phyloP scores from a whole-genome alignment of 129 eudicot species.

The Ambrosia trifida region DNA sequence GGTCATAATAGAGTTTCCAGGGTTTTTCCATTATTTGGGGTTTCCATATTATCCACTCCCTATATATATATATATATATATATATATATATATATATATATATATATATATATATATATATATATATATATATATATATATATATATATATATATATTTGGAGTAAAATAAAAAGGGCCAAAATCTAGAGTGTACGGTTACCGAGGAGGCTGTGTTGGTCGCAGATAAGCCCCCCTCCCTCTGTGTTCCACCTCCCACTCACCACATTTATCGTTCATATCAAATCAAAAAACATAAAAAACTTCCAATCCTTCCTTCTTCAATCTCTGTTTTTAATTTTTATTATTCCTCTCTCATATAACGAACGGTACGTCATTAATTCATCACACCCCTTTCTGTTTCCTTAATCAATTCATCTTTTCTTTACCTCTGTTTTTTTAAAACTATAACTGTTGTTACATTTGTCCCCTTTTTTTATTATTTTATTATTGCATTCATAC shows the following conservation, averaged over 20 bases:
- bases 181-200: slow-evolving; percentile 24
- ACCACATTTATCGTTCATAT: not conserved
- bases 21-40: too few relatives aligned
- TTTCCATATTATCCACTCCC: too few relatives aligned
- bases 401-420: not conserved
- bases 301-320: not conserved
- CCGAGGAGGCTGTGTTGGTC: slow-evolving; percentile 7
- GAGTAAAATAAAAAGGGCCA: slow-evolving; percentile 10
- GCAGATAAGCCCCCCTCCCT: slow-evolving; percentile 13
- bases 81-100: too few relatives aligned
- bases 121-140: too few relatives aligned
- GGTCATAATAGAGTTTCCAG: too few relatives aligned
- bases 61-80: too few relatives aligned
- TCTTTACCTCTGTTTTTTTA: not conserved
- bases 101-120: too few relatives aligned
- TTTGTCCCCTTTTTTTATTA: not conserved
- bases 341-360: not conserved
- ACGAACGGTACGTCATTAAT: slow-evolving; percentile 19
- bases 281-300: not conserved
- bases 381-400: not conserved
- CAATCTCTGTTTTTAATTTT: not conserved
- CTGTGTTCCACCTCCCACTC: not conserved
- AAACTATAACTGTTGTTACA: slow-evolving; percentile 18
- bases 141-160: too few relatives aligned
- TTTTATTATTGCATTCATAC: not conserved